These are phyloP conservation scores for Tolypocladium endophyticum DNA, from an alignment of 2,329 filamentous ascomycete species.

Conservation along the genomic window DNA sequence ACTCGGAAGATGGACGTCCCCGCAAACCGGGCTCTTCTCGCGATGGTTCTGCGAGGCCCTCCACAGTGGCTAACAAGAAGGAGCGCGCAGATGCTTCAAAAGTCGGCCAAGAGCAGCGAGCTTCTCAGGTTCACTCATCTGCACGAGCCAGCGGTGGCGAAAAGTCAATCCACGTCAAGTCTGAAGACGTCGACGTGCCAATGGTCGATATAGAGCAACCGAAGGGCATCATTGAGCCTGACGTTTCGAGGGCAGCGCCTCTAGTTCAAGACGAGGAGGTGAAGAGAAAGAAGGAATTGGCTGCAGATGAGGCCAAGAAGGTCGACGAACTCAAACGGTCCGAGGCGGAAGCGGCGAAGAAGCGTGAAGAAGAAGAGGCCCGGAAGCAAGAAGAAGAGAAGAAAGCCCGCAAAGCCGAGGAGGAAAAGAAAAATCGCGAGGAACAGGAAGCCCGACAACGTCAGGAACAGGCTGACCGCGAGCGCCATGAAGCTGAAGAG, in stretches of 20 bases:
- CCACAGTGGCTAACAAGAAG: constrained; percentile 21
- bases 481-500: constrained; percentile 22
- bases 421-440: constrained; percentile 18
- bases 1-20: constrained; percentile 35
- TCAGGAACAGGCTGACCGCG: constrained; percentile 23
- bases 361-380: constrained; percentile 18
- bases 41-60: constrained; percentile 24
- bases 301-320: constrained; percentile 19
- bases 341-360: constrained; percentile 25
- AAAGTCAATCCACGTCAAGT: constrained; percentile 44
- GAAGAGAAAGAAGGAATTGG: constrained; percentile 19
- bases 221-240: constrained; percentile 14
- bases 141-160: constrained; percentile 30
- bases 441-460: constrained; percentile 26
- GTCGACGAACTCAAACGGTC: constrained; percentile 20
- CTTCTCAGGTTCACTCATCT: constrained; percentile 30
- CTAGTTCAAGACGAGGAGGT: constrained; percentile 20
- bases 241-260: constrained; percentile 26
- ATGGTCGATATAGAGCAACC: constrained; percentile 38
- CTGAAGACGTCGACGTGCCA: constrained; percentile 44
- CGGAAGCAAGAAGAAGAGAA: constrained; percentile 19
- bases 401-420: constrained; percentile 21
- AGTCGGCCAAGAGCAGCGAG: constrained; percentile 24
- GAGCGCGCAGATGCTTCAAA: constrained; percentile 30
- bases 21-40: constrained; percentile 31